These are phyloP conservation scores for Metschnikowia continentalis DNA, from an alignment of 805 yeast species.

Conservation along the genomic window DNA sequence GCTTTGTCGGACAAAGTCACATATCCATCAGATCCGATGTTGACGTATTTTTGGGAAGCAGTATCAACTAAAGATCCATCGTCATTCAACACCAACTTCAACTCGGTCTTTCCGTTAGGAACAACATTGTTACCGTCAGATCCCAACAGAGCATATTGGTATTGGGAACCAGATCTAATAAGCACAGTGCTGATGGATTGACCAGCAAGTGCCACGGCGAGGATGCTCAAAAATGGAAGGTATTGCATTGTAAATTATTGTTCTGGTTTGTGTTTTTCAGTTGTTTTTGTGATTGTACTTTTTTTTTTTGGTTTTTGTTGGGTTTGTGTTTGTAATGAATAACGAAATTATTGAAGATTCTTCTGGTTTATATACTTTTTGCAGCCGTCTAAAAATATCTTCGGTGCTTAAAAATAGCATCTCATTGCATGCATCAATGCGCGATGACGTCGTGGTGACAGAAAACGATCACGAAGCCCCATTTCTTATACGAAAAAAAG, in stretches of 20 bases:
- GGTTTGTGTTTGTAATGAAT: neutral
- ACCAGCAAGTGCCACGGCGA: slow-evolving; percentile 25
- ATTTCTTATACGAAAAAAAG: neutral
- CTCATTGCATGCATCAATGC: neutral
- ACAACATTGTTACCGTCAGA: slow-evolving; percentile 7
- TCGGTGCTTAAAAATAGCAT: neutral
- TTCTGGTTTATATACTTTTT: neutral
- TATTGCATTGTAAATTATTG: slow-evolving; percentile 4
- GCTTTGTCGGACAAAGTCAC: slow-evolving; percentile 7
- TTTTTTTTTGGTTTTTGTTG: no score
- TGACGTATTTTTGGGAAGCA: slow-evolving; percentile 16
- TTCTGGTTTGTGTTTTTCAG: neutral
- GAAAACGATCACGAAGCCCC: neutral
- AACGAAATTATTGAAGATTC: neutral
- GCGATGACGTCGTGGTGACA: neutral
- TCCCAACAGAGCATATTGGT: slow-evolving; percentile 18
- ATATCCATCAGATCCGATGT: slow-evolving; percentile 10
- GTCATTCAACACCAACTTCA: slow-evolving; percentile 20
- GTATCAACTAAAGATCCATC: slow-evolving; percentile 22
- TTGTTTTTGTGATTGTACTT: no score
- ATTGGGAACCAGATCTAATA: slow-evolving; percentile 24
- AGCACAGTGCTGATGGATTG: slow-evolving; percentile 18
- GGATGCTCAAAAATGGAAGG: slow-evolving; percentile 19
- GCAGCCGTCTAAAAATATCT: slow-evolving; percentile 1
- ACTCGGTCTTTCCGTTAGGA: slow-evolving; percentile 12